Evolutionary conservation across 768 basidiomycete species (phyloP), one percentile per base, ranked within the genome.

Genomic region (Phlegmacium glaucopus): DNA sequence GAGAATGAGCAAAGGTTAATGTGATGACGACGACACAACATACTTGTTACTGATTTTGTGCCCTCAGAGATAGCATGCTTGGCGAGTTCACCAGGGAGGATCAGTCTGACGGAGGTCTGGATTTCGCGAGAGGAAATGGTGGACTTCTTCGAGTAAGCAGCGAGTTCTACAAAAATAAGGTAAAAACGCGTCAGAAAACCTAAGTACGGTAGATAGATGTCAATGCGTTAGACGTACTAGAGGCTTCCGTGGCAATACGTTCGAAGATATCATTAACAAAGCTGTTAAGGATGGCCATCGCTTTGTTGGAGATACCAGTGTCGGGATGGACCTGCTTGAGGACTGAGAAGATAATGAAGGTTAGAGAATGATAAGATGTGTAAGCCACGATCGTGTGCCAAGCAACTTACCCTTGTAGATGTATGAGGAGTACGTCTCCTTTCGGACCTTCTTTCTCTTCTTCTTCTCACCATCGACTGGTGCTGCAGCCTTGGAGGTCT

Each of bases 11-110:
- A 16, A 47, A 25, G 45, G 18, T 8, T 10, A n/a, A 39, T 34
- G 26, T 15, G 27, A 47, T 28, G 15, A 47, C 10, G 53, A 29
- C 29, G 39, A 10, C 13, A 34, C 27, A 18, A 50, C 81, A 50
- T 53, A 83, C 81, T 78, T 49, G 75, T 78, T 15, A 78, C 75
- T 13, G 74, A 75, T 61, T 78, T 78, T 45, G 76, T 77, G 49
- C 95, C 95, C 70, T 98, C 95, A 22, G 93, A 95, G 68, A 97
- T 96, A 46, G 95, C 95, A 66, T 98, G 95, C 78, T 98, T 98
- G 63, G 94, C 90, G 37, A 98, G 83, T 72, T 97, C 94, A 71
- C 94, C 95, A 51, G 94, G 94, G 22, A 98, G 85, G 62, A 98
- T 96, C 38, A 95, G 79, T 48, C 94, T 88, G 42, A 96, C 94